A percentile compares a stretch with the other conserved stretches of the same genome.
phyloP scores from a whole-genome alignment of 176 grass and related monocot genomes.

The Canna indica region DNA sequence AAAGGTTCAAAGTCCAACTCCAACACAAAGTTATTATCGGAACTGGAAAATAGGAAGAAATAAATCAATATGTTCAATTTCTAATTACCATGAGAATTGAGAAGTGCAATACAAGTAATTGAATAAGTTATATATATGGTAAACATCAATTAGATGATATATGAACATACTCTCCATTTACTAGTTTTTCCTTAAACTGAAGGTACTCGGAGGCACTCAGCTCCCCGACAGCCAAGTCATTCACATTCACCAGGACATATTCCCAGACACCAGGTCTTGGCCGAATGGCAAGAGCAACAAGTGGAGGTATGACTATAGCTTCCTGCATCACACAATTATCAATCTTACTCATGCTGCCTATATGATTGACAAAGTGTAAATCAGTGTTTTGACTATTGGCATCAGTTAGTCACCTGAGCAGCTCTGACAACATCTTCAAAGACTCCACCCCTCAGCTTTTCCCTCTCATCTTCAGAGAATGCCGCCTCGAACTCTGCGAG shows the following conservation, averaged over 20 bases:
- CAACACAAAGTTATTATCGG: background rate
- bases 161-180: conserved; percentile 61
- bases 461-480: conserved; percentile 48
- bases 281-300: conserved; percentile 89
- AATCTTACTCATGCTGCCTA: background rate
- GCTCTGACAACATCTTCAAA: conserved; percentile 79
- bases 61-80: background rate
- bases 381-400: background rate
- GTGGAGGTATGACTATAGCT: conserved; percentile 51
- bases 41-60: background rate
- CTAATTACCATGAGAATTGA: background rate
- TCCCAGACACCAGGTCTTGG: conserved; percentile 98
- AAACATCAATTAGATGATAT: conserved; percentile 5
- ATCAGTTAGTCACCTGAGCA: conserved; percentile 45
- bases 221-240: conserved; percentile 74
- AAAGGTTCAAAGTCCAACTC: conserved; percentile 21
- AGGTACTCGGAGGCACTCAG: conserved; percentile 82
- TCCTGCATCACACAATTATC: background rate
- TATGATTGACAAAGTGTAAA: background rate
- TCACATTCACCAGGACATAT: conserved; percentile 90
- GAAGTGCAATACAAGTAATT: background rate
- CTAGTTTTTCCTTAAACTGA: conserved; percentile 89
- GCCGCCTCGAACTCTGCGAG: conserved; percentile 72
- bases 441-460: conserved; percentile 44
- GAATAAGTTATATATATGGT: background rate